Conservation (phyloP, 2,329 filamentous ascomycete genomes). For the Diplodia mutila region DNA sequence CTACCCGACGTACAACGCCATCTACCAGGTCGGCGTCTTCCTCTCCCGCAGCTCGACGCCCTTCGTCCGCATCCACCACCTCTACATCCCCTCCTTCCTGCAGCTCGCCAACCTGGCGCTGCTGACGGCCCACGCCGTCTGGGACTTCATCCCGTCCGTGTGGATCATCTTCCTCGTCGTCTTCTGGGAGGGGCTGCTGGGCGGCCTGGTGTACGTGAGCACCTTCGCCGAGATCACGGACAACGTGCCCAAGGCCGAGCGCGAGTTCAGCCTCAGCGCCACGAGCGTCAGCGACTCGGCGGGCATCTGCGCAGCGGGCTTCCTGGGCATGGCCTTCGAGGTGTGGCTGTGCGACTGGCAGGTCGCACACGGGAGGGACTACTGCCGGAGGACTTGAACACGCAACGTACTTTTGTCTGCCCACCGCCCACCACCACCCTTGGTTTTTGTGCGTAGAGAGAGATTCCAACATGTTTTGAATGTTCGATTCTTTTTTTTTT, state of each 20-base stretch:
- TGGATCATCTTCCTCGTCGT: slow-evolving; percentile 84
- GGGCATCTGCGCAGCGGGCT: slow-evolving; percentile 85
- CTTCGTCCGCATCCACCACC: slow-evolving; percentile 76
- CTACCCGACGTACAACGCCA: slow-evolving; percentile 91
- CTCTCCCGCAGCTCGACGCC: slow-evolving; percentile 89
- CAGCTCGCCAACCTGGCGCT: slow-evolving; percentile 78
- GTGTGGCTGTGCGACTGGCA: slow-evolving; percentile 82
- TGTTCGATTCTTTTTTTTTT: not conserved
- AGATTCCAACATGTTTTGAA: not conserved
- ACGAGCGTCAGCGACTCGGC: slow-evolving; percentile 91
- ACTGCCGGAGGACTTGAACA: slow-evolving; percentile 42
- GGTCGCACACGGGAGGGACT: slow-evolving; percentile 73
- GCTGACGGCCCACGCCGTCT: slow-evolving; percentile 75
- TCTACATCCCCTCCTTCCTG: slow-evolving; percentile 82
- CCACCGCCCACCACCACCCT: no score
- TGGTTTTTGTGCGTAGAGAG: no score
- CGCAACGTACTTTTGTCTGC: no score
- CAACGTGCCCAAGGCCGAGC: slow-evolving; percentile 72
- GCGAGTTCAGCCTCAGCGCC: slow-evolving; percentile 89
- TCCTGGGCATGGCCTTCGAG: slow-evolving; percentile 82
- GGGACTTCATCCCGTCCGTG: slow-evolving; percentile 80
- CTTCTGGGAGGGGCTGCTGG: slow-evolving; percentile 93
- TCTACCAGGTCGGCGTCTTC: slow-evolving; percentile 95
- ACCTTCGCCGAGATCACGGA: slow-evolving; percentile 95
- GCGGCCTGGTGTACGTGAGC: slow-evolving; percentile 91